A percentile compares a stretch with the other conserved stretches of the same genome.
Conservation (phyloP, 225 moss, liverwort and hornwort species). For the Ulota crispa region DNA sequence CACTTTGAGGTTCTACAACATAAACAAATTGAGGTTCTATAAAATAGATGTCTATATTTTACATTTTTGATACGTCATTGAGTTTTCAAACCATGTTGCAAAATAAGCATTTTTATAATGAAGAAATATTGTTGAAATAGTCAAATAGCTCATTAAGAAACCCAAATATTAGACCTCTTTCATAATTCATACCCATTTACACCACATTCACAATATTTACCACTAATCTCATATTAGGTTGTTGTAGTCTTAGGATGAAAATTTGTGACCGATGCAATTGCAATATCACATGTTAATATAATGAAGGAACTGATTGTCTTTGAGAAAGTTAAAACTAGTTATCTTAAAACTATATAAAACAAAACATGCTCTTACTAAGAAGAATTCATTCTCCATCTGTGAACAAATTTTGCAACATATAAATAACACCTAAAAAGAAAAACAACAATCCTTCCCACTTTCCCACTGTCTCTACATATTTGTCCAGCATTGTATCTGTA, state of each 20-base stretch:
- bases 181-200: neutral
- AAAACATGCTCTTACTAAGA: too few species aligned
- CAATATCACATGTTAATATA: neutral
- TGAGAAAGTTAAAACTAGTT: neutral
- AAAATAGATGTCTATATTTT: too few species aligned
- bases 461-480: conserved; percentile 43
- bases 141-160: too few species aligned
- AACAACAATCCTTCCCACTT: conserved; percentile 39
- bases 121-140: too few species aligned
- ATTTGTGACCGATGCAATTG: neutral
- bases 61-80: too few species aligned
- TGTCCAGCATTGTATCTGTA: conserved; percentile 22
- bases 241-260: too few species aligned
- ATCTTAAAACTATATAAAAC: too few species aligned
- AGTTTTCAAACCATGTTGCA: too few species aligned
- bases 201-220: accelerated
- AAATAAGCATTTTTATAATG: neutral
- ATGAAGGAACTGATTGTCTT: accelerated
- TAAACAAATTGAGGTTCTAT: too few species aligned
- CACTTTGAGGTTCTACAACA: too few species aligned
- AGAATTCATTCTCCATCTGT: neutral
- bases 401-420: conserved; percentile 29
- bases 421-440: conserved; percentile 17
- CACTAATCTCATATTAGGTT: too few species aligned
- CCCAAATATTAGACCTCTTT: neutral